Conservation (phyloP, 495 filamentous ascomycete genomes). For the Trichoderma reesei region DNA sequence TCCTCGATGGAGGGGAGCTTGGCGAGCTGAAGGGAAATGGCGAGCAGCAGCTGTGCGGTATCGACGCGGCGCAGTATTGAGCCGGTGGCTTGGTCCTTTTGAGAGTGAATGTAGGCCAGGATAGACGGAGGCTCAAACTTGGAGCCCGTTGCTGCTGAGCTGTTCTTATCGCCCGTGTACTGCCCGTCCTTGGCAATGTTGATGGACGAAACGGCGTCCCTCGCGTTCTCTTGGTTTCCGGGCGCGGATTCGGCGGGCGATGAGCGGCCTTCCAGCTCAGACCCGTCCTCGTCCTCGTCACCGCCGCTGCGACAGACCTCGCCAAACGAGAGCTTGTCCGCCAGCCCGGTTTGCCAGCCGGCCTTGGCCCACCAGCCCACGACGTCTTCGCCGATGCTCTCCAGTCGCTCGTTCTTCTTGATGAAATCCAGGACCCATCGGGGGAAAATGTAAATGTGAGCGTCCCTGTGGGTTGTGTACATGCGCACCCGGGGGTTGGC, state of each 20-base stretch:
- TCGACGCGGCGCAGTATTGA: constrained; percentile 80
- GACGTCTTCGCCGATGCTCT: constrained; percentile 84
- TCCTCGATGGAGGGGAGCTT: constrained; percentile 62
- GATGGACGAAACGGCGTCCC: not conserved
- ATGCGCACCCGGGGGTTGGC: constrained; percentile 66
- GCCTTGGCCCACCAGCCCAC: constrained; percentile 93
- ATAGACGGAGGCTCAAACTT: constrained; percentile 52
- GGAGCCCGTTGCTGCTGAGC: constrained; percentile 16
- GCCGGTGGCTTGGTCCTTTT: constrained; percentile 23
- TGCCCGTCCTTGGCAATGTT: not conserved
- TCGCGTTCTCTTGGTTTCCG: not conserved
- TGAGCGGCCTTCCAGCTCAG: constrained; percentile 18
- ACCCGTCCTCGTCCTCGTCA: constrained; percentile 22
- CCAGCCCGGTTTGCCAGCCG: constrained; percentile 75
- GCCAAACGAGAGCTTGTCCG: constrained; percentile 62
- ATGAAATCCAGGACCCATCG: constrained; percentile 84
- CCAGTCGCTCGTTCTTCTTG: constrained; percentile 62
- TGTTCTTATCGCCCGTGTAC: not conserved
- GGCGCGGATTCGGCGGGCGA: constrained; percentile 16
- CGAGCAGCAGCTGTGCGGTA: constrained; percentile 68
- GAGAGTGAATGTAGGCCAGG: constrained; percentile 60
- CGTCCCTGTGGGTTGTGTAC: constrained; percentile 70
- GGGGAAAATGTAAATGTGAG: constrained; percentile 88
- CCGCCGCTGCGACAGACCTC: constrained; percentile 46
- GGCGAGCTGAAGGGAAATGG: constrained; percentile 75